Evolutionary conservation across 768 basidiomycete species (phyloP), one percentile per base, ranked within the genome.

Genomic region (Russula emetica): DNA sequence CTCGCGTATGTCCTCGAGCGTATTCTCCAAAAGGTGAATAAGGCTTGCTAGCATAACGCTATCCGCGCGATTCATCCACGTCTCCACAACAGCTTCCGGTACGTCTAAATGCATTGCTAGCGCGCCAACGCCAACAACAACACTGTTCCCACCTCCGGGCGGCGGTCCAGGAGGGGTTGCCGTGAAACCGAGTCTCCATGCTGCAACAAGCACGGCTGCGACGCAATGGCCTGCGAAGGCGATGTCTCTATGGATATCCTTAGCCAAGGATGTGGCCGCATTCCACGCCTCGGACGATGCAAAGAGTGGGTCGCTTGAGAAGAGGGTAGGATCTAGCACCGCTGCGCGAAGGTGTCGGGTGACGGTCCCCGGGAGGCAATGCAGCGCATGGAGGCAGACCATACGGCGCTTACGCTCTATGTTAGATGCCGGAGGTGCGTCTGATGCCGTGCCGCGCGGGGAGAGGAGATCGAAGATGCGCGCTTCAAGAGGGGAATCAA

Each of bases 381-480:
- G 51, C 24, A 64, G 63, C 30, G 63, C 63, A 10, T 64, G 47
- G 0, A 64, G 54, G n/a, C 47, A 64, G 11, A 36, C 24, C 5
- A 56, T 24, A 8, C 63, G 63, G 22, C 63, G 58, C 47, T 50
- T 40, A 22, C 24, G 54, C 54, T 64, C 54, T 14, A n/a, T 13
- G 2, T 24, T 20, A n/a, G 59, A 42, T 24, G 30, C 4, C 7
- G 63, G 54, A 28, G 58, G 59, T 4, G 20, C 40, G 9, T 60
- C 22, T 10, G 58, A 59, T 5, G 20, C 24, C 8, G 47, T 51
- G 16, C 58, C 58, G 2, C 63, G 63, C 0, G 63, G 58, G 44
- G 28, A 64, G 38, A 55, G 63, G 26, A 60, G 54, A 11, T 64
- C 63, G 5, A 64, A n/a, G 40, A 64, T 61, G 20, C 63, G 63